These are phyloP conservation scores for Xylaria telfairii DNA, from an alignment of 495 filamentous ascomycete genomes.

Conservation along the genomic window DNA sequence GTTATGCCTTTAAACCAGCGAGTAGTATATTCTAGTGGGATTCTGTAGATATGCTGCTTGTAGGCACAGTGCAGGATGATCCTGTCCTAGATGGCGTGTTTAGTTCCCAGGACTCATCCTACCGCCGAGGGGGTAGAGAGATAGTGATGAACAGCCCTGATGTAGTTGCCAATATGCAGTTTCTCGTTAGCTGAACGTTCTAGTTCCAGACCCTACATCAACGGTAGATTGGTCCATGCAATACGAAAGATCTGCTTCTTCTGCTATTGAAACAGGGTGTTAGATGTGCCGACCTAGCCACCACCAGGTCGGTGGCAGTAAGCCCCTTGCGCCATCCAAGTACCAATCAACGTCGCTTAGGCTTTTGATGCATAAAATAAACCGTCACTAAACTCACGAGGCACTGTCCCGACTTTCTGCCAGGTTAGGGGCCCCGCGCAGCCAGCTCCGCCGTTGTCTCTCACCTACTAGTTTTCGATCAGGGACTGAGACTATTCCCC, in stretches of 20 bases:
- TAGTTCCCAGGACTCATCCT: background rate
- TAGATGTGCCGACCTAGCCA: conserved; percentile 23
- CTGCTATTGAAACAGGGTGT: conserved; percentile 39
- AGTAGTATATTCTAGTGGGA: conserved; percentile 1
- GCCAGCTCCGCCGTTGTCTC: conserved; percentile 15
- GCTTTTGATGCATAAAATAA: background rate
- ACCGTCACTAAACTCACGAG: conserved; percentile 26
- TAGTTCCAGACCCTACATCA: background rate
- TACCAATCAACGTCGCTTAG: conserved; percentile 23
- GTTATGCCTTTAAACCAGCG: conserved; percentile 2
- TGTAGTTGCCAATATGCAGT: background rate
- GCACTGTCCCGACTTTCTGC: background rate
- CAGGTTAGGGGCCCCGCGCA: background rate
- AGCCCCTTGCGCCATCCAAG: conserved; percentile 38
- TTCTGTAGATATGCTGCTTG: conserved; percentile 6
- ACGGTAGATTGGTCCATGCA: conserved; percentile 26
- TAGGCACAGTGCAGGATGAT: conserved; percentile 7
- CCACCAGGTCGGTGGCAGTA: conserved; percentile 26
- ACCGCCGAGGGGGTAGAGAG: background rate
- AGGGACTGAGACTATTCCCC: conserved; percentile 15
- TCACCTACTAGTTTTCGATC: conserved; percentile 9
- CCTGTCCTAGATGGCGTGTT: background rate
- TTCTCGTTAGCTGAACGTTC: conserved; percentile 8
- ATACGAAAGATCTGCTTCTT: conserved; percentile 32
- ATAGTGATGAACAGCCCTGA: background rate